Percentiles rank a stretch among this genome's conserved stretches.
Conservation (phyloP, 2,329 filamentous ascomycete species). For the Aspergillus transmontanensis region DNA sequence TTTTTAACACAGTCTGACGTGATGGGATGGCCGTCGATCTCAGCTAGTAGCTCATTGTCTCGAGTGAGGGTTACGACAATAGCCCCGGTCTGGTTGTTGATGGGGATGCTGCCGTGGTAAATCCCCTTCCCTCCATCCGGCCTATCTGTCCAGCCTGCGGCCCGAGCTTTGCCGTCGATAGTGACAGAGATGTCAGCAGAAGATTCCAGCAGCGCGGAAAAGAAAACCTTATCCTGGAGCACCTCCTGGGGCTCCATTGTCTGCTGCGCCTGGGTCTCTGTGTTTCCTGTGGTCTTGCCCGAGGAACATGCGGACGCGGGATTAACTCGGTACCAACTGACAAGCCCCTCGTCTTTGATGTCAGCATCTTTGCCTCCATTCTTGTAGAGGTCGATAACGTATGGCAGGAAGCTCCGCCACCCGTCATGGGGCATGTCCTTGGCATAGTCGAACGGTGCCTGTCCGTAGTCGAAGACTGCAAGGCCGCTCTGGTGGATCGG, state of each 20-base stretch:
- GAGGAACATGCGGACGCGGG: slow-evolving; percentile 22
- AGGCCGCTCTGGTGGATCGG: slow-evolving; percentile 51
- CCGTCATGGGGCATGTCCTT: slow-evolving; percentile 33
- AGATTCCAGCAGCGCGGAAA: slow-evolving; percentile 38
- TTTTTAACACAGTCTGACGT: slow-evolving; percentile 23
- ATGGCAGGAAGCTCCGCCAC: slow-evolving; percentile 37
- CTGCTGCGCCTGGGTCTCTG: slow-evolving; percentile 27
- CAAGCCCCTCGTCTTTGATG: slow-evolving; percentile 27
- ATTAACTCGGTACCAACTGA: slow-evolving; percentile 32
- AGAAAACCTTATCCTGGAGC: slow-evolving; percentile 28
- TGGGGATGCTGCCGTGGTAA: slow-evolving; percentile 35
- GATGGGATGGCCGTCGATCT: slow-evolving; percentile 28
- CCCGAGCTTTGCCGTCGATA: slow-evolving; percentile 31
- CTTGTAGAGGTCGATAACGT: slow-evolving; percentile 40
- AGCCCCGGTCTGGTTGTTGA: slow-evolving; percentile 25
- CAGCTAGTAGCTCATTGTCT: slow-evolving; percentile 21
- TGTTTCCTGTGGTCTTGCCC: slow-evolving; percentile 33
- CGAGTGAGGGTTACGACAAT: slow-evolving; percentile 31
- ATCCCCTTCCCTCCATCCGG: slow-evolving; percentile 34
- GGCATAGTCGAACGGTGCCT: slow-evolving; percentile 45
- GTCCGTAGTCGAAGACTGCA: slow-evolving; percentile 30
- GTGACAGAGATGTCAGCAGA: slow-evolving; percentile 32
- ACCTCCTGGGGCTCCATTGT: slow-evolving; percentile 21
- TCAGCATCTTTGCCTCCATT: slow-evolving; percentile 24
- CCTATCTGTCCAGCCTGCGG: slow-evolving; percentile 27